Base-by-base conservation (phyloP, 1,284 basidiomycete species). In the Ustilago cynodontis region DNA sequence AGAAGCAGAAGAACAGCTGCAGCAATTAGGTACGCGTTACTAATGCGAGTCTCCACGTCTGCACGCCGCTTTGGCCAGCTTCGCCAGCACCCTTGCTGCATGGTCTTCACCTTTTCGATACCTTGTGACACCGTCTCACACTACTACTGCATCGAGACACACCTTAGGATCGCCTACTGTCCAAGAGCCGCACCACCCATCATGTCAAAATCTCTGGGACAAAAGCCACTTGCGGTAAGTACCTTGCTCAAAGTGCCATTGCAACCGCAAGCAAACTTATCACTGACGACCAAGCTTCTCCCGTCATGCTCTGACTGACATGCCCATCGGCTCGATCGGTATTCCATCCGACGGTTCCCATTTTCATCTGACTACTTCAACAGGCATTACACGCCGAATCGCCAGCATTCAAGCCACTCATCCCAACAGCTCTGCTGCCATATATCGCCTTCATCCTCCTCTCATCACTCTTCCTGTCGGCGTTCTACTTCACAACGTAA, bases 401-500 rank as follows among this genome's bases (percentile, higher is more conserved):
- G 14, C 59, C 54, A 18, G 37, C 75, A 1, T 72, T 77, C 59
- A 61, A 67, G 31, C 78, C 82, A 9, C 33, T 61, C 3, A 67
- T 81, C n/a, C 77, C 81, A 8, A 67, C 71, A 5, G 47, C 63
- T 3, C 29, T 60, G n/a, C 57, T 84, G 41, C 78, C 81, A 3
- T 70, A 76, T 29, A 59, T 81, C 31, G 82, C 81, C n/a, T 64
- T 71, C 24, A 59, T 76, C 16, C 66, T 74, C 7, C 72, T 84
- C 16, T 66, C 66, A 7, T 47, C 72, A 9, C 60, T 80, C 22
- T 84, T 84, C 64, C 59, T 78, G 2, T 66, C 80, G 10, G 74
- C 79, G 6, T 84, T 84, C 64, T 79, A 74, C 65, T 84, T 78
- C 35, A 80, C 82, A 59, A 84, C 80, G 82, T 84, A 67, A 59